These are phyloP conservation scores for Tricholoma terreum DNA, from an alignment of 768 basidiomycete genomes.

Conservation along the genomic window DNA sequence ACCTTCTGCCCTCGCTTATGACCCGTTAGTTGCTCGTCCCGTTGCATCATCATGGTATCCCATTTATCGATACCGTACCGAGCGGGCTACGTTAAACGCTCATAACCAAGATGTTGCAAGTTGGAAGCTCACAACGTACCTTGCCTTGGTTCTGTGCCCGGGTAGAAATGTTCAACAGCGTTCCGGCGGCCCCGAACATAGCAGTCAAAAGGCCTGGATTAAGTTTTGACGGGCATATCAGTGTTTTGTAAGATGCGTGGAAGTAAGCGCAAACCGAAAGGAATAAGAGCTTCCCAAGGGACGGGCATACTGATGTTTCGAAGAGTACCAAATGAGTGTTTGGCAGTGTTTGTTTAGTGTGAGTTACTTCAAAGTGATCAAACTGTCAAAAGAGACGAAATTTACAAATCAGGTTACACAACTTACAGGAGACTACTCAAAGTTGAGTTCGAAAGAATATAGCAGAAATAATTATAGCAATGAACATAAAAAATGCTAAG, in stretches of 20 bases:
- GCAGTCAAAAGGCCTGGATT: constrained; percentile 70
- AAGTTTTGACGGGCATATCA: not conserved
- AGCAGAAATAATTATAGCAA: not conserved
- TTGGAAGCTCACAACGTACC: constrained; percentile 39
- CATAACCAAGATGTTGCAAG: not conserved
- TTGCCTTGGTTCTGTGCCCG: constrained; percentile 88
- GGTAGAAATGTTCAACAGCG: constrained; percentile 75
- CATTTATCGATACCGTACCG: constrained; percentile 85
- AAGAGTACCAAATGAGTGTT: too few species aligned
- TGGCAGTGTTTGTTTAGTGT: too few species aligned
- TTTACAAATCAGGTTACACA: too few species aligned
- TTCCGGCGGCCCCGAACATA: constrained; percentile 91
- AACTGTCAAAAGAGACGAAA: too few species aligned
- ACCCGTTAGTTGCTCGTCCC: constrained; percentile 87
- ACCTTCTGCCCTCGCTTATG: constrained; percentile 84
- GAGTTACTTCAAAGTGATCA: too few species aligned
- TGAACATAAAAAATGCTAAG: not conserved
- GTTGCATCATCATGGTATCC: constrained; percentile 96
- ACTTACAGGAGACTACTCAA: too few species aligned
- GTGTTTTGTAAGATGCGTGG: not conserved
- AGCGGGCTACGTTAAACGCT: constrained; percentile 51
- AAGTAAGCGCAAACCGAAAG: constrained; percentile 62
- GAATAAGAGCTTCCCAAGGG: constrained; percentile 96
- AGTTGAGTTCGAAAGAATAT: not conserved
- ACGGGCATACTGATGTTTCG: constrained; percentile 74